Evolutionary conservation across 2,329 filamentous ascomycete species (phyloP).

Genomic region (Neopestalotiopsis sp.): DNA sequence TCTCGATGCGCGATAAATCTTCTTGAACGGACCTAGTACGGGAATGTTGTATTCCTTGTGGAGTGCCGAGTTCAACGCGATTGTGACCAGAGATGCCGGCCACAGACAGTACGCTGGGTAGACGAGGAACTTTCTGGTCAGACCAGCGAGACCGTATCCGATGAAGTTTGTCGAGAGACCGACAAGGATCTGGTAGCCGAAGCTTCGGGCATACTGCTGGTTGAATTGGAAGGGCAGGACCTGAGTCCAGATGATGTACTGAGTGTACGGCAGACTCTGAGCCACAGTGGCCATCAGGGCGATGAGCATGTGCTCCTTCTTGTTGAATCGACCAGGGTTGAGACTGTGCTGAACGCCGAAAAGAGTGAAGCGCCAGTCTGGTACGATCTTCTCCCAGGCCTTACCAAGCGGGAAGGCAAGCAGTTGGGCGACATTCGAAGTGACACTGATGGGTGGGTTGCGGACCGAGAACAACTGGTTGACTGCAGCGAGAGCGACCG

Average conservation of each 20-base stretch:
- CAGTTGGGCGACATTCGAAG: constrained; percentile 46
- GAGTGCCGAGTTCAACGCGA: constrained; percentile 50
- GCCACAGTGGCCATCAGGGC: constrained; percentile 65
- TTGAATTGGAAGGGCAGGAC: constrained; percentile 53
- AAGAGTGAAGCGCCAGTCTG: constrained; percentile 40
- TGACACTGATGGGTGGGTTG: constrained; percentile 45
- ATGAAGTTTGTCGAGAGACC: constrained; percentile 57
- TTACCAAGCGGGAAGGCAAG: constrained; percentile 45
- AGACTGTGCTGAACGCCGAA: constrained; percentile 53
- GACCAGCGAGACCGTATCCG: constrained; percentile 59
- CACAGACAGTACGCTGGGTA: constrained; percentile 41
- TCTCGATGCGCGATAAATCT: constrained; percentile 45
- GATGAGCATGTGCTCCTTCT: constrained; percentile 64
- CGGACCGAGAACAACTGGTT: constrained; percentile 50
- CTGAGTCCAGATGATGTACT: constrained; percentile 55
- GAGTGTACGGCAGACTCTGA: constrained; percentile 51
- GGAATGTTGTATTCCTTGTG: constrained; percentile 45
- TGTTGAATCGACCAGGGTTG: constrained; percentile 62
- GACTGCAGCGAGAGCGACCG: constrained; percentile 36
- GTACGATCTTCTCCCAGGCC: constrained; percentile 40
- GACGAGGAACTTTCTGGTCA: constrained; percentile 30
- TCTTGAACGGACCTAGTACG: constrained; percentile 44
- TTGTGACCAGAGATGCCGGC: constrained; percentile 51
- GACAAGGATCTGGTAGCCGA: constrained; percentile 55
- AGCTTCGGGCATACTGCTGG: constrained; percentile 49